Conservation (phyloP, 2,329 filamentous ascomycete species). For the Clonostachys rhizophaga region DNA sequence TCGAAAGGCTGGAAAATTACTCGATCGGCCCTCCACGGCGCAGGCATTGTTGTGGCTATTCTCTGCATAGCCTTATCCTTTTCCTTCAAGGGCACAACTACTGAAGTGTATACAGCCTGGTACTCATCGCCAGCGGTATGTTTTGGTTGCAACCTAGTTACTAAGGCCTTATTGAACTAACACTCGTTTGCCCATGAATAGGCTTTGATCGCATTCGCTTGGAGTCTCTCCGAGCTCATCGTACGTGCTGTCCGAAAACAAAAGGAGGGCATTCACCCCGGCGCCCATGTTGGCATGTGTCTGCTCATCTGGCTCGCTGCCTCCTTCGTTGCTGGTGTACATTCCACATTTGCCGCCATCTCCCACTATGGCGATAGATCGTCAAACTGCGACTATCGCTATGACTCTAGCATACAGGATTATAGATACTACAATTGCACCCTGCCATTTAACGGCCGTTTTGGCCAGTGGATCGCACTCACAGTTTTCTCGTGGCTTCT, state of each 20-base stretch:
- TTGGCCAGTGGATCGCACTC: constrained; percentile 9
- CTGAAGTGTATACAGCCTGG: constrained; percentile 2
- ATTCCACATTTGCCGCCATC: constrained; percentile 7
- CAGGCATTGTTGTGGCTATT: constrained; percentile 15
- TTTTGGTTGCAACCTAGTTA: background rate
- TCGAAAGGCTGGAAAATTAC: constrained; percentile 15
- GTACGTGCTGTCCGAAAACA: constrained; percentile 23
- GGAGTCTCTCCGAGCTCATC: constrained; percentile 31
- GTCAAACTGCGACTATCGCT: constrained; percentile 5
- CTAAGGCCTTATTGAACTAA: no score
- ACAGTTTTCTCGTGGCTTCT: constrained; percentile 14
- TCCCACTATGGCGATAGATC: background rate
- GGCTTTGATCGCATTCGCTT: constrained; percentile 26
- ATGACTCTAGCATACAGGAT: constrained; percentile 4
- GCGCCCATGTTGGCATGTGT: constrained; percentile 33
- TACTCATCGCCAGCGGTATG: constrained; percentile 6
- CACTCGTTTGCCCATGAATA: constrained; percentile 6
- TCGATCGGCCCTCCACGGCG: constrained; percentile 20
- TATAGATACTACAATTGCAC: constrained; percentile 4
- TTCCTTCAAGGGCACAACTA: constrained; percentile 9
- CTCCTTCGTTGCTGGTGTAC: constrained; percentile 14
- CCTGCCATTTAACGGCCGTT: constrained; percentile 1
- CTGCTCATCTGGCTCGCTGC: constrained; percentile 33
- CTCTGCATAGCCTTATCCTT: constrained; percentile 18
- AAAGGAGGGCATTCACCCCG: constrained; percentile 32